phyloP scores from a whole-genome alignment of 2,329 filamentous ascomycete species.

The Chaetomium sp. region DNA sequence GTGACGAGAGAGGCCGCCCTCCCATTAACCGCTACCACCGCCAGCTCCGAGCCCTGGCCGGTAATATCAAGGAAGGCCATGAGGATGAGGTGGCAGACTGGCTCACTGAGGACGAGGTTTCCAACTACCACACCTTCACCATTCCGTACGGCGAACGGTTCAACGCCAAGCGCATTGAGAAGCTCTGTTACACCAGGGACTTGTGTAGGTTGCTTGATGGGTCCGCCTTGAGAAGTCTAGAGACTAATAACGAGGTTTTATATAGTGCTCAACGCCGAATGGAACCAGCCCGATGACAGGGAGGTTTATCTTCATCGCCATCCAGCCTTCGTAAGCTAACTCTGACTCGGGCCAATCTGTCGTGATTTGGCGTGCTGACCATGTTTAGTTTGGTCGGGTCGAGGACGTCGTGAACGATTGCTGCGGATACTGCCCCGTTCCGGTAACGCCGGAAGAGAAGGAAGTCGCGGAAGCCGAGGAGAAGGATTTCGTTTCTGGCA shows the following conservation, averaged over 20 bases:
- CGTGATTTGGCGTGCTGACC: not conserved
- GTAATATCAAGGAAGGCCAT: slow-evolving; percentile 70
- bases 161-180: slow-evolving; percentile 68
- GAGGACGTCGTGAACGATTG: slow-evolving; percentile 73
- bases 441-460: slow-evolving; percentile 63
- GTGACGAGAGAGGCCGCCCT: slow-evolving; percentile 66
- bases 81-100: slow-evolving; percentile 82
- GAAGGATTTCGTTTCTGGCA: slow-evolving; percentile 70
- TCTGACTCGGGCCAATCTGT: not conserved
- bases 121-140: slow-evolving; percentile 72
- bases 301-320: slow-evolving; percentile 74
- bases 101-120: slow-evolving; percentile 69
- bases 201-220: slow-evolving; percentile 37
- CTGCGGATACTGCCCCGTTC: slow-evolving; percentile 69
- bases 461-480: slow-evolving; percentile 64
- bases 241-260: not conserved
- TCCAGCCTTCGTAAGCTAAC: slow-evolving; percentile 55
- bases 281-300: slow-evolving; percentile 73
- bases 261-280: slow-evolving; percentile 70
- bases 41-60: slow-evolving; percentile 38
- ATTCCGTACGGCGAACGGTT: slow-evolving; percentile 60
- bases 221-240: not conserved
- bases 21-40: slow-evolving; percentile 36
- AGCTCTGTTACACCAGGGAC: slow-evolving; percentile 74
- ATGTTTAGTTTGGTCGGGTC: slow-evolving; percentile 56